phyloP scores from a whole-genome alignment of 23 red algal species.

The Chondrus crispus region DNA sequence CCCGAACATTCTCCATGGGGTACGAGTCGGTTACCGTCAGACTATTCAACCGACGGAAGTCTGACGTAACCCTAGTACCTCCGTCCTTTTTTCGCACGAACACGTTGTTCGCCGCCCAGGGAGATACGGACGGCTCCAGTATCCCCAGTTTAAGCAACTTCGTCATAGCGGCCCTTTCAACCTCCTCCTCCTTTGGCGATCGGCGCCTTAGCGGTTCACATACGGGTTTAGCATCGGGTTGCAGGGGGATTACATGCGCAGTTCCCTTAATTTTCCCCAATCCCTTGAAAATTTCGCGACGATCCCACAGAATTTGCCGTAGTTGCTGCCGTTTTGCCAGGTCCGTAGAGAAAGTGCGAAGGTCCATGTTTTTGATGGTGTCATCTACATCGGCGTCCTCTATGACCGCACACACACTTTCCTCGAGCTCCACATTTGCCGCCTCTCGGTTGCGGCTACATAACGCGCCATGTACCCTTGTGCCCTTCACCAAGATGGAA shows the following conservation, averaged over 20 bases:
- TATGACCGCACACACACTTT: not conserved
- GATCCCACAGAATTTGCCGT: not conserved
- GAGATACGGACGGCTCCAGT: not conserved
- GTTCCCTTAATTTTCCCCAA: not conserved
- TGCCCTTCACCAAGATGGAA: not conserved
- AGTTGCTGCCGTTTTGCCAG: not conserved
- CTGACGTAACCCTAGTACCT: not conserved
- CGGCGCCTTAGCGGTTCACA: not conserved
- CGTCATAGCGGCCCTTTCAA: not conserved
- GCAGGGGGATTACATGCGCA: not conserved
- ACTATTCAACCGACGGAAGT: constrained; percentile 30
- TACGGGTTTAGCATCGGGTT: not conserved
- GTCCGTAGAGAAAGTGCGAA: not conserved
- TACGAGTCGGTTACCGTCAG: constrained; percentile 10
- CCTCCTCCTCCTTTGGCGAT: constrained; percentile 18
- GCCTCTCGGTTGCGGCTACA: not conserved
- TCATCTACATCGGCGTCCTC: constrained; percentile 10
- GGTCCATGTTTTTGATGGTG: not conserved
- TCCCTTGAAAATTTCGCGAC: not conserved
- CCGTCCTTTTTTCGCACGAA: constrained; percentile 15
- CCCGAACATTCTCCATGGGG: not conserved
- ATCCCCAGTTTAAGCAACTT: not conserved
- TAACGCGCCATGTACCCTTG: not conserved
- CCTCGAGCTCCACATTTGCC: not conserved
- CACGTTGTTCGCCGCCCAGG: not conserved